Evolutionary conservation across 1,284 basidiomycete genomes (phyloP), one percentile per base, ranked within the genome.

Genomic region (Gomphus bonarii): DNA sequence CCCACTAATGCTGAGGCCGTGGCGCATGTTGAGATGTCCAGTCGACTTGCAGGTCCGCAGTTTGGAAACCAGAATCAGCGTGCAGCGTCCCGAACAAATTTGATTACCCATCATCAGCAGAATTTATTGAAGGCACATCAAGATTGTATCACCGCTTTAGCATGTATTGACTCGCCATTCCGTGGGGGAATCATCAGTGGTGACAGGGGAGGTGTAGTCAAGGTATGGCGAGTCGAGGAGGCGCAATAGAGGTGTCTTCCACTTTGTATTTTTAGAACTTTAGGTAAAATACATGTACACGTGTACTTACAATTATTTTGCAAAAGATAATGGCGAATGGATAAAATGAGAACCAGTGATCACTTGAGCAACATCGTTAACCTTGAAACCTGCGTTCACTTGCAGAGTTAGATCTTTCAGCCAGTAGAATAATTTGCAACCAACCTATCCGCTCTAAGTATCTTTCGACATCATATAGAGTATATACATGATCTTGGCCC

Each of bases 101-200:
- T 91, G 61, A 88, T 92, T 58, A 85, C 81, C 7, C 78, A 85
- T 55, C 86, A 84, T 64, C 91, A 94, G 65, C 84, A 91, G 65
- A 83, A 80, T 55, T 69, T 92, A 31, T 70, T 93, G 49, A 84
- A 80, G 65, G 76, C 82, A 1, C 92, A 95, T 65, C 87, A 88
- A 61, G 93, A 95, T 65, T 80, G 88, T 2, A 80, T 97, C 25
- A 91, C 87, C 1, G 82, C 87, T 2, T 68, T 95, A 22, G 79
- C 81, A 0, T 86, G 88, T 61, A 82, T 95, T 55, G 91, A 95
- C 62, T 80, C 86, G 0, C 92, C 92, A 0, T 95, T 95, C 71
- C 76, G 88, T 50, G 87, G 87, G 16, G 90, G 91, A 3, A 78
- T 95, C 46, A 79, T 95, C 10, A 93, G 88, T 61, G 92, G 87